A percentile compares a stretch with the other conserved stretches of the same genome.
phyloP scores from a whole-genome alignment of 2,329 filamentous ascomycete genomes.

The Cordyceps cicadae region DNA sequence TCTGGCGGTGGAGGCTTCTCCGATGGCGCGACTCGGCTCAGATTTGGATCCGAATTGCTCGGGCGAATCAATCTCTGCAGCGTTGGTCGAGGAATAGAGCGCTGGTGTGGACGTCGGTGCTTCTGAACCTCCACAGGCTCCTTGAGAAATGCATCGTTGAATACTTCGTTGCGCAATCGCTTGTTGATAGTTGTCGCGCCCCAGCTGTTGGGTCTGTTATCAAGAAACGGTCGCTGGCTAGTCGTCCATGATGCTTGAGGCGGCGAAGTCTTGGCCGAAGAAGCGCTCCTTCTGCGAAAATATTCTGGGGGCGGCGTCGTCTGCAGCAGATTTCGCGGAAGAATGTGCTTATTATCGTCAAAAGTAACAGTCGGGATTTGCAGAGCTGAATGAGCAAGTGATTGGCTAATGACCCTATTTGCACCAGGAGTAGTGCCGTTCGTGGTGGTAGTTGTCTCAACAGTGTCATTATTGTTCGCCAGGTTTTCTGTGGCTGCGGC shows the following conservation, averaged over 20 bases:
- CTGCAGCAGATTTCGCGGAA: slow-evolving; percentile 74
- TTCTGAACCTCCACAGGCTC: slow-evolving; percentile 75
- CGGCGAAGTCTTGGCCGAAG: slow-evolving; percentile 13
- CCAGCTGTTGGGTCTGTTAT: slow-evolving; percentile 62
- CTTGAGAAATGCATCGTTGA: slow-evolving; percentile 84
- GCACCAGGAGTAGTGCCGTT: slow-evolving; percentile 12
- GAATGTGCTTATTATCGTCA: slow-evolving; percentile 87
- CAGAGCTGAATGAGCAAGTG: slow-evolving; percentile 55
- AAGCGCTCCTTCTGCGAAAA: slow-evolving; percentile 26
- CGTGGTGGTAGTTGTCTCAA: neutral
- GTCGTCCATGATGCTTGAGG: neutral
- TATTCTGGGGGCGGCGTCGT: slow-evolving; percentile 36
- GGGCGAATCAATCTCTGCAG: slow-evolving; percentile 37
- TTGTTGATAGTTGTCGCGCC: slow-evolving; percentile 88
- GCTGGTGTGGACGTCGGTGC: slow-evolving; percentile 61
- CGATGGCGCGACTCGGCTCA: slow-evolving; percentile 18
- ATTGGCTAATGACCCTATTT: slow-evolving; percentile 57
- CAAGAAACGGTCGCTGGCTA: slow-evolving; percentile 32
- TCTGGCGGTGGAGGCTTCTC: slow-evolving; percentile 1
- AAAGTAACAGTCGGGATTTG: slow-evolving; percentile 85
- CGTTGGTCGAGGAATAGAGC: slow-evolving; percentile 50
- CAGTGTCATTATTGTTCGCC: slow-evolving; percentile 12
- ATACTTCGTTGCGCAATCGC: slow-evolving; percentile 78
- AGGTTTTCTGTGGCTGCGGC: slow-evolving; percentile 16
- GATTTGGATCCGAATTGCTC: slow-evolving; percentile 36